Evolutionary conservation across 78 protist species (phyloP).

Genomic region (Chrysochromulina parva): DNA sequence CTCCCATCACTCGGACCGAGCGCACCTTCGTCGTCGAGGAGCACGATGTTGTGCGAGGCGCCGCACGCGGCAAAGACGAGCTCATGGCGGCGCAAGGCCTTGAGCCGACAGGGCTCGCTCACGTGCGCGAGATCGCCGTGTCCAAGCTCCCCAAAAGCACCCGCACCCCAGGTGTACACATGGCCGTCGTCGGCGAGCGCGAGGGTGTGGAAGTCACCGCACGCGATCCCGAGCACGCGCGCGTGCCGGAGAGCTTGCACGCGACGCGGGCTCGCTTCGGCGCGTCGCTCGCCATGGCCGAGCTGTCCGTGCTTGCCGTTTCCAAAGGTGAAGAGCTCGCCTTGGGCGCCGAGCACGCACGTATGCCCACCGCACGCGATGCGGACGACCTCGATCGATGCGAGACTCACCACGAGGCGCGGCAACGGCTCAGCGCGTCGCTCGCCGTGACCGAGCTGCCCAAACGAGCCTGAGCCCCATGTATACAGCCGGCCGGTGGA

Average conservation of each 20-base stretch:
- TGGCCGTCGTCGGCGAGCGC: neutral
- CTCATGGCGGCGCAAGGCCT: neutral
- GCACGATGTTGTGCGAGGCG: neutral
- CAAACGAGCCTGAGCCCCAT: neutral
- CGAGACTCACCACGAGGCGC: neutral
- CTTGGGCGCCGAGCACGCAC: neutral
- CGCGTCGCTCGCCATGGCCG: neutral
- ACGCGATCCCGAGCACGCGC: neutral
- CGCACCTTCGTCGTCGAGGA: neutral
- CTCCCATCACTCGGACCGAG: too few species aligned
- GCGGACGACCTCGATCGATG: neutral
- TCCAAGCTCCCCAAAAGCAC: conserved; percentile 8
- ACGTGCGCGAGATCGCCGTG: neutral
- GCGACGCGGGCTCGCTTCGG: neutral
- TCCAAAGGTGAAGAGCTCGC: neutral
- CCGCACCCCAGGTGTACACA: conserved; percentile 22
- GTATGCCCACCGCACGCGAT: conserved; percentile 24
- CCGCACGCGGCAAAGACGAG: neutral
- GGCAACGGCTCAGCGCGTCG: neutral
- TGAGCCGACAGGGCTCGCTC: neutral
- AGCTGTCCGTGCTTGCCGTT: neutral
- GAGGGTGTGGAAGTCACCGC: conserved; percentile 26
- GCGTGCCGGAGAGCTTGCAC: neutral
- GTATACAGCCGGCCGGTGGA: neutral
- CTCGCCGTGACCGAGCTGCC: conserved; percentile 9